phyloP scores from a whole-genome alignment of 2,329 filamentous ascomycete species.

The Madurella fahalii region DNA sequence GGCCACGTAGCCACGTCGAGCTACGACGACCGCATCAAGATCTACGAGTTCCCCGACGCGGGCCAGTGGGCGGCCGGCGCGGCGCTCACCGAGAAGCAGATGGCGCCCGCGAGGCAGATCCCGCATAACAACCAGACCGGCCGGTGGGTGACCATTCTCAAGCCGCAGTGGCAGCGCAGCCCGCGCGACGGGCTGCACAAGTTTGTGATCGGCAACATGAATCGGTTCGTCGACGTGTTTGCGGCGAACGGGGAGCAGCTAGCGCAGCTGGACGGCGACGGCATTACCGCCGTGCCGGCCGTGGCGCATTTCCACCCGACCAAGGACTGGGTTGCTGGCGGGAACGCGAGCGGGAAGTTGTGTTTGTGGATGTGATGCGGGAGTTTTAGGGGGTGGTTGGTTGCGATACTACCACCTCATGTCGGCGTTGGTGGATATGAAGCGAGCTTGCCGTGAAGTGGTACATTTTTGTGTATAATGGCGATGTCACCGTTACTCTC shows the following conservation, averaged over 20 bases:
- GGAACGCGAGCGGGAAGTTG: slow-evolving; percentile 86
- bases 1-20: slow-evolving; percentile 88
- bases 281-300: slow-evolving; percentile 90
- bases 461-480: too few relatives aligned
- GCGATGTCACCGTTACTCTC: too few relatives aligned
- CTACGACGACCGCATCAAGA: slow-evolving; percentile 93
- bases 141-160: slow-evolving; percentile 81
- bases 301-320: slow-evolving; percentile 87
- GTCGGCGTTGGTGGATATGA: too few relatives aligned
- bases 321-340: slow-evolving; percentile 86
- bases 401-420: too few relatives aligned
- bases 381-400: too few relatives aligned
- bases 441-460: too few relatives aligned
- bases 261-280: slow-evolving; percentile 81
- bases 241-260: slow-evolving; percentile 78
- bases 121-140: slow-evolving; percentile 95
- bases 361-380: slow-evolving; percentile 73
- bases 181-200: slow-evolving; percentile 78
- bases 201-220: slow-evolving; percentile 96
- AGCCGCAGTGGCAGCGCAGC: slow-evolving; percentile 80
- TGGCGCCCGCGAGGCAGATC: slow-evolving; percentile 66
- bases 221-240: slow-evolving; percentile 90
- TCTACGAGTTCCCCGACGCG: slow-evolving; percentile 71
- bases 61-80: slow-evolving; percentile 56
- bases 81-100: slow-evolving; percentile 54